Base-by-base conservation (phyloP, 2,329 filamentous ascomycete genomes). In the Westerdykella aurantiaca region DNA sequence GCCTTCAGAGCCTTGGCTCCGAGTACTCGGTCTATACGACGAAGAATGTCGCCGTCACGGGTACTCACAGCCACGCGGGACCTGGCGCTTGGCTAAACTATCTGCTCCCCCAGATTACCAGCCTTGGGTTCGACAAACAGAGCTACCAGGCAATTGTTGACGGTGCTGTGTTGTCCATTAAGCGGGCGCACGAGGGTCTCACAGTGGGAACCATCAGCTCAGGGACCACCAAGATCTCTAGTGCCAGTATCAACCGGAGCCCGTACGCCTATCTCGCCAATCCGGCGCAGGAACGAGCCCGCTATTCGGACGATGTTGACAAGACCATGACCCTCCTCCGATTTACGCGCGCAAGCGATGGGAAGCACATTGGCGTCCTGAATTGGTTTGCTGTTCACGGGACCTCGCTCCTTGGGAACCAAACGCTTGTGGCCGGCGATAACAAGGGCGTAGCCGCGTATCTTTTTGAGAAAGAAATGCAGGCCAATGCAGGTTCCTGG, bases 61-160 rank as follows among this genome's bases (percentile, higher is more conserved):
- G 90, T 42, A 97, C 91, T 0, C 91, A 97, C 66, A 93, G 87
- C 21, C 91, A 97, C 69, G 84, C 89, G 18, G 91, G 90, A 0
- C 90, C 91, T 0, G 91, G 86, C 2, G 91, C 86, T 5, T 97
- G 89, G 88, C 75, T 94, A 63, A 97, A 97, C 69, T 97, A 96
- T 62, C 77, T 97, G 9, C 75, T 96, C 5, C 91, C 90, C 6
- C 90, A 96, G 62, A 85, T 97, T 51, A 93, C 91, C 0, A 90
- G 83, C 58, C 77, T 85, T 46, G 91, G 91, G 0, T 96, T 95
- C 56, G 79, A 88, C 67, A 81, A 82, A 58, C 86, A 94, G 66
- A 94, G 87, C 57, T 95, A 95, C 60, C 78, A 83, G 51, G 89
- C 91, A 22, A 88, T 97, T 49, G 88, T 97, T 0, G 82, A 93